Evolutionary conservation across 1,139 yeast genomes (phyloP).

Genomic region (Suhomyces panamericanus): DNA sequence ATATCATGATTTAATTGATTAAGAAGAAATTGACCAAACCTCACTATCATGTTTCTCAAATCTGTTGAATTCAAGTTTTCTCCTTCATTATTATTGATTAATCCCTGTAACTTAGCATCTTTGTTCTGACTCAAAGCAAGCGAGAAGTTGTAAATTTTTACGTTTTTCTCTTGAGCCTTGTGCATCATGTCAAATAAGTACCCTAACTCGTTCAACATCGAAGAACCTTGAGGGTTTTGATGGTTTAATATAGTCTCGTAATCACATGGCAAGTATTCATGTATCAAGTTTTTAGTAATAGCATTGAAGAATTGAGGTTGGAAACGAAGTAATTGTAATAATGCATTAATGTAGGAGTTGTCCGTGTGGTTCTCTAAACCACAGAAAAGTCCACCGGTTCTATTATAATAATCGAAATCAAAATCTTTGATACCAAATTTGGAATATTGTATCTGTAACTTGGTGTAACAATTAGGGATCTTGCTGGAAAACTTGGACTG

Average conservation of each 20-base stretch:
- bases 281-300: conserved; percentile 54
- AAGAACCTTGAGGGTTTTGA: conserved; percentile 46
- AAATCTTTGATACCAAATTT: conserved; percentile 93
- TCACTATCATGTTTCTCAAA: conserved; percentile 45
- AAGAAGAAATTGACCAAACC: conserved; percentile 58
- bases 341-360: conserved; percentile 76
- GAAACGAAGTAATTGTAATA: conserved; percentile 80
- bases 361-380: conserved; percentile 88
- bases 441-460: conserved; percentile 78
- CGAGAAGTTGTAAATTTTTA: conserved; percentile 71
- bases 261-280: conserved; percentile 57
- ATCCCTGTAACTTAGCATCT: conserved; percentile 49
- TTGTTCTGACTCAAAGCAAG: conserved; percentile 45
- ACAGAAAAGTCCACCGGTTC: conserved; percentile 57
- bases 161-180: conserved; percentile 72
- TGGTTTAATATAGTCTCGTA: conserved; percentile 25
- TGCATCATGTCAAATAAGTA: conserved; percentile 88
- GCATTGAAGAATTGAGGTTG: conserved; percentile 70
- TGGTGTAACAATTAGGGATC: conserved; percentile 71
- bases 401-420: conserved; percentile 83
- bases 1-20: conserved; percentile 51
- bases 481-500: conserved; percentile 8
- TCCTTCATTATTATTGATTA: conserved; percentile 53
- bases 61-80: conserved; percentile 36
- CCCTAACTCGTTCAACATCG: conserved; percentile 78